phyloP scores from a whole-genome alignment of 2,329 filamentous ascomycete species.

The Pyrenochaeta sp. region DNA sequence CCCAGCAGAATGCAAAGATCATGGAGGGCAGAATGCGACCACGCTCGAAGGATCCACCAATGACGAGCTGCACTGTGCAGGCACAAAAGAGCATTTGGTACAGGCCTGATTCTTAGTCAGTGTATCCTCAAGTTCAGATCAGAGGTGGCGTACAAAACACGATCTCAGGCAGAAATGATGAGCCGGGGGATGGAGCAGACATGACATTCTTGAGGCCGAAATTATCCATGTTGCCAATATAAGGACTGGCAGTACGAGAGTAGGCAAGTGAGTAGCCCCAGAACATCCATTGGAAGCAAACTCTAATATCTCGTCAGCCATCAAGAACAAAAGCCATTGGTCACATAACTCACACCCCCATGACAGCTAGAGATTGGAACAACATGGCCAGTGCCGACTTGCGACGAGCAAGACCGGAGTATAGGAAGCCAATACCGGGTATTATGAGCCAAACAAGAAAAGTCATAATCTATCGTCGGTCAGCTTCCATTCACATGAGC shows the following conservation, averaged over 20 bases:
- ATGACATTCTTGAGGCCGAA: constrained; percentile 69
- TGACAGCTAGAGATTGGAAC: constrained; percentile 69
- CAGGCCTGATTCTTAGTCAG: constrained; percentile 37
- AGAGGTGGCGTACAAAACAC: constrained; percentile 60
- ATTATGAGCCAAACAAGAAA: constrained; percentile 73
- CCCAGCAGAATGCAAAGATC: constrained; percentile 70
- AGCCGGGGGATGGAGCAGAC: constrained; percentile 68
- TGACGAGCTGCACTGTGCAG: constrained; percentile 69
- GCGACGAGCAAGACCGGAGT: constrained; percentile 68
- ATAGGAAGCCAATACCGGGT: constrained; percentile 71
- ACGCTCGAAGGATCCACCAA: constrained; percentile 70
- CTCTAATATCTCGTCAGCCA: constrained; percentile 28
- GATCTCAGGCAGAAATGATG: constrained; percentile 67
- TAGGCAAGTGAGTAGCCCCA: constrained; percentile 72
- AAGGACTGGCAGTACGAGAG: constrained; percentile 66
- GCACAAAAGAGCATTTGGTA: constrained; percentile 72
- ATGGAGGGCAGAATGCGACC: constrained; percentile 71
- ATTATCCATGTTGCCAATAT: constrained; percentile 69
- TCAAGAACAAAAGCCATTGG: neutral
- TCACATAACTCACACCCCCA: constrained; percentile 57
- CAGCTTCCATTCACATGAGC: neutral
- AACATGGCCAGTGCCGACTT: constrained; percentile 70
- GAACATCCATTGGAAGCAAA: constrained; percentile 70
- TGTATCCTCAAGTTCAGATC: no score
- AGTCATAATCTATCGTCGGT: constrained; percentile 55